A percentile compares a stretch with the other conserved stretches of the same genome.
Conservation (phyloP, 1,284 basidiomycete genomes). For the Phellopilus nigrolimitatus region DNA sequence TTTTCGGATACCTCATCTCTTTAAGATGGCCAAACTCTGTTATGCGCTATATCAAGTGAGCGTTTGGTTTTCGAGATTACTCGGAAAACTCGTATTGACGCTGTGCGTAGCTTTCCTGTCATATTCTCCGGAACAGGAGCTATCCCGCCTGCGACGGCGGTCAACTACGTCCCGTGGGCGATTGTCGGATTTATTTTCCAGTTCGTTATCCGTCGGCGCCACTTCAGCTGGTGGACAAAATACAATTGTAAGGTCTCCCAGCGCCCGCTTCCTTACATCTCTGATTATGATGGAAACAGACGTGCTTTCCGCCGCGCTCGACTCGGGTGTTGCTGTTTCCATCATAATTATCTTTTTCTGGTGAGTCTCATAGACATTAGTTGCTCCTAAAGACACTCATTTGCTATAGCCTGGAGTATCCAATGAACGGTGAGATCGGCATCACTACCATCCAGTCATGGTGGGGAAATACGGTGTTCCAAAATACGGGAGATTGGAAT, state of each 20-base stretch:
- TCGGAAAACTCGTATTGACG: neutral
- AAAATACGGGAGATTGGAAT: constrained; percentile 20
- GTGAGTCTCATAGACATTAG: neutral
- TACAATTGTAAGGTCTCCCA: constrained; percentile 35
- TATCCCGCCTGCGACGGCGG: constrained; percentile 47
- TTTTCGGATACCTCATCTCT: constrained; percentile 35
- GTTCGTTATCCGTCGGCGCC: constrained; percentile 35
- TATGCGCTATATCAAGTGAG: constrained; percentile 43
- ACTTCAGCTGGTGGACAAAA: constrained; percentile 46
- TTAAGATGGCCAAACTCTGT: constrained; percentile 40
- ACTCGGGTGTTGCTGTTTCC: constrained; percentile 28
- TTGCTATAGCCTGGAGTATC: constrained; percentile 25
- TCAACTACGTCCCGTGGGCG: constrained; percentile 39
- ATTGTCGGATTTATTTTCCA: constrained; percentile 42
- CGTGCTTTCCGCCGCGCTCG: constrained; percentile 28
- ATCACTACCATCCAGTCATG: constrained; percentile 23
- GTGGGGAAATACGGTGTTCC: constrained; percentile 28
- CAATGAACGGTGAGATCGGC: constrained; percentile 26
- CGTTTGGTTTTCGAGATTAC: neutral
- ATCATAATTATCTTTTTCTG: constrained; percentile 29
- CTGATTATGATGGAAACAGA: constrained; percentile 20
- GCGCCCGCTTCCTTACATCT: no score
- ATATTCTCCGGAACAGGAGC: constrained; percentile 47
- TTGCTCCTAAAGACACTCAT: neutral
- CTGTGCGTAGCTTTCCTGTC: constrained; percentile 39